These are phyloP conservation scores for Aspergillus fijiensis DNA, from an alignment of 2,329 filamentous ascomycete genomes.

Conservation along the genomic window DNA sequence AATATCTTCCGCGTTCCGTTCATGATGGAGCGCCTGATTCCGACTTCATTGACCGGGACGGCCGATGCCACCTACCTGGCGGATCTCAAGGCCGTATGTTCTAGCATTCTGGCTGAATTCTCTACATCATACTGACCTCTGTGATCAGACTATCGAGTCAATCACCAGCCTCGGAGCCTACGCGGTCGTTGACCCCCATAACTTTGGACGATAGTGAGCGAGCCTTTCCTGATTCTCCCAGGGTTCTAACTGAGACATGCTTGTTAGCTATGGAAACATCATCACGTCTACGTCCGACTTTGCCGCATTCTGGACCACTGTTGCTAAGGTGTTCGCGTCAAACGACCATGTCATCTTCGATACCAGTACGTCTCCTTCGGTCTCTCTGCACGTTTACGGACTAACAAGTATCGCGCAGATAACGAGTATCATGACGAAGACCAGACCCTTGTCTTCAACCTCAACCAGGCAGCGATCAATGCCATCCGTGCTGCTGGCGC, in stretches of 20 bases:
- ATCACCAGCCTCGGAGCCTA: slow-evolving; percentile 51
- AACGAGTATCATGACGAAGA: slow-evolving; percentile 67
- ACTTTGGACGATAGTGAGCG: slow-evolving; percentile 51
- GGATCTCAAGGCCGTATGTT: slow-evolving; percentile 35
- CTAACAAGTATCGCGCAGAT: slow-evolving; percentile 37
- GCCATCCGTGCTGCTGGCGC: slow-evolving; percentile 61
- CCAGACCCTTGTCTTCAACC: slow-evolving; percentile 56
- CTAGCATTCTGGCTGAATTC: background rate
- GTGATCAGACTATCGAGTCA: slow-evolving; percentile 32
- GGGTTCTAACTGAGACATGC: background rate
- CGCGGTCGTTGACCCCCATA: slow-evolving; percentile 61
- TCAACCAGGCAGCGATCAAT: slow-evolving; percentile 65
- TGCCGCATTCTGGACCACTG: slow-evolving; percentile 56
- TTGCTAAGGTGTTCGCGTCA: slow-evolving; percentile 54
- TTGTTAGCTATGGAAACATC: slow-evolving; percentile 20
- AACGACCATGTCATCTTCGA: slow-evolving; percentile 62
- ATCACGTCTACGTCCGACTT: slow-evolving; percentile 52
- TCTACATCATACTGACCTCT: background rate
- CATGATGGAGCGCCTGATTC: slow-evolving; percentile 56
- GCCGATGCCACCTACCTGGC: slow-evolving; percentile 46
- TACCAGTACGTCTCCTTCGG: slow-evolving; percentile 44
- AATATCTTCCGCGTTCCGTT: slow-evolving; percentile 60
- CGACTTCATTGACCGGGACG: slow-evolving; percentile 44
- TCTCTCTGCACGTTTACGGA: background rate
- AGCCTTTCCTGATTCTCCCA: background rate